phyloP scores from a whole-genome alignment of 495 filamentous ascomycete genomes.

The Tuber microsphaerosporum region DNA sequence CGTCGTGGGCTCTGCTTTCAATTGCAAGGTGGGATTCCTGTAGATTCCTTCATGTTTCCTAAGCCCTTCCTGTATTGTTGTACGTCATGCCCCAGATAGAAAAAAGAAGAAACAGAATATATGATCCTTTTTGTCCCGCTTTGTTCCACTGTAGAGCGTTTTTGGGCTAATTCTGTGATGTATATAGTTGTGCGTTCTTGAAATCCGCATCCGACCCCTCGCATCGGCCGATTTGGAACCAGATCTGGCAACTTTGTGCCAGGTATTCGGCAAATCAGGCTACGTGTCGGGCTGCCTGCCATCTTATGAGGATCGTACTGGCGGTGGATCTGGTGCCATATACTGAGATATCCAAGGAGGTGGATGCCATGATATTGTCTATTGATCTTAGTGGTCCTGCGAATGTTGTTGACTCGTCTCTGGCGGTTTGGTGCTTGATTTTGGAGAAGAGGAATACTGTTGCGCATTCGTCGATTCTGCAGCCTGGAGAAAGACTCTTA shows the following conservation, averaged over 20 bases:
- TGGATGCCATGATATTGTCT: constrained; percentile 62
- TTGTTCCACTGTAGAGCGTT: constrained; percentile 34
- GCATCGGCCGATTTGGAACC: constrained; percentile 52
- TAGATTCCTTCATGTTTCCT: constrained; percentile 5
- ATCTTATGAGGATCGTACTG: constrained; percentile 63
- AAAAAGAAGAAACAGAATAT: background rate
- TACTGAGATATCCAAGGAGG: constrained; percentile 54
- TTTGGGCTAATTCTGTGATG: constrained; percentile 25
- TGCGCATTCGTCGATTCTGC: constrained; percentile 57
- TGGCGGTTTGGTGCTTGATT: constrained; percentile 64
- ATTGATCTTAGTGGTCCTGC: constrained; percentile 76
- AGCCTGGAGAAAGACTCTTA: constrained; percentile 61
- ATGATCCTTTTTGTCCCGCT: constrained; percentile 11
- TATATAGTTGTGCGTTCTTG: constrained; percentile 49
- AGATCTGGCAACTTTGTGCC: constrained; percentile 65
- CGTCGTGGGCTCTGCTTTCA: constrained; percentile 54
- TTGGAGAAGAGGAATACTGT: constrained; percentile 54
- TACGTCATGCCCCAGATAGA: background rate
- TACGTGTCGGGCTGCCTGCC: constrained; percentile 73
- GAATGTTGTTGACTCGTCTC: constrained; percentile 66
- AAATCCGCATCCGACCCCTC: constrained; percentile 31
- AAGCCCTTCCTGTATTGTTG: background rate
- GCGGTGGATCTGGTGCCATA: constrained; percentile 57
- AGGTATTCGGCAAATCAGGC: constrained; percentile 61
- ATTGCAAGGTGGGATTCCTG: constrained; percentile 43